phyloP scores from a whole-genome alignment of 768 basidiomycete genomes.

The Pleurotus salmoneostramineus region DNA sequence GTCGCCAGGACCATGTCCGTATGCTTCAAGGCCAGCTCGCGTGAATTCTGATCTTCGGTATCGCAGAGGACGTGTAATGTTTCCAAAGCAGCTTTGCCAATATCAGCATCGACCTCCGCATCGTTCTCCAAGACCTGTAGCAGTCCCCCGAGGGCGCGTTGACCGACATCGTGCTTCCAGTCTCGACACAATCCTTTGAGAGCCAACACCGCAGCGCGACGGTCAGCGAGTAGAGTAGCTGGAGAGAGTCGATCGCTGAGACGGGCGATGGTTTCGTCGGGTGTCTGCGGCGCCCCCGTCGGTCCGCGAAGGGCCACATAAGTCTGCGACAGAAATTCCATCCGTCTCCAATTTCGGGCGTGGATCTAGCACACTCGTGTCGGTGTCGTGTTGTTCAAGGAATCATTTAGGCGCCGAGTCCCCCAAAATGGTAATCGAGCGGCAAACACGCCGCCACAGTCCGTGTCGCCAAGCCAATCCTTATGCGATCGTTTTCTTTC shows the following conservation, averaged over 20 bases:
- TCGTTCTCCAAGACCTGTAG: slow-evolving; percentile 82
- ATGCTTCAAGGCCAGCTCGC: slow-evolving; percentile 79
- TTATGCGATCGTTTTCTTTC: too few species aligned
- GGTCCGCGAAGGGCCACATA: slow-evolving; percentile 85
- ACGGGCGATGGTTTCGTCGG: slow-evolving; percentile 80
- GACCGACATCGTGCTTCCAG: slow-evolving; percentile 86
- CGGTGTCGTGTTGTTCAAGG: neutral
- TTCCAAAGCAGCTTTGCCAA: slow-evolving; percentile 89
- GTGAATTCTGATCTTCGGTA: slow-evolving; percentile 51
- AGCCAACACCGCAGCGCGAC: slow-evolving; percentile 89
- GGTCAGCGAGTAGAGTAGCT: slow-evolving; percentile 84
- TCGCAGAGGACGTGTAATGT: slow-evolving; percentile 86
- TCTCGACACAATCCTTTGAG: slow-evolving; percentile 92
- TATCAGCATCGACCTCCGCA: slow-evolving; percentile 87
- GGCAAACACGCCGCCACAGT: too few species aligned
- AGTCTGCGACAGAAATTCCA: slow-evolving; percentile 86
- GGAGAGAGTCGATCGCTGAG: slow-evolving; percentile 90
- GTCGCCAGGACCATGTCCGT: slow-evolving; percentile 76
- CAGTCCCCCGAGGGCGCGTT: slow-evolving; percentile 71
- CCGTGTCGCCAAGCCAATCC: too few species aligned
- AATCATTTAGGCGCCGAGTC: neutral
- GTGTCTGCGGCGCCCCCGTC: slow-evolving; percentile 77
- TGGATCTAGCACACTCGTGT: neutral
- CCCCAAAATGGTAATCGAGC: neutral
- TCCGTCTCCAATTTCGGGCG: slow-evolving; percentile 20